Evolutionary conservation across 2,329 filamentous ascomycete species (phyloP), one percentile per base, ranked within the genome.

Genomic region (Chalara sp.): DNA sequence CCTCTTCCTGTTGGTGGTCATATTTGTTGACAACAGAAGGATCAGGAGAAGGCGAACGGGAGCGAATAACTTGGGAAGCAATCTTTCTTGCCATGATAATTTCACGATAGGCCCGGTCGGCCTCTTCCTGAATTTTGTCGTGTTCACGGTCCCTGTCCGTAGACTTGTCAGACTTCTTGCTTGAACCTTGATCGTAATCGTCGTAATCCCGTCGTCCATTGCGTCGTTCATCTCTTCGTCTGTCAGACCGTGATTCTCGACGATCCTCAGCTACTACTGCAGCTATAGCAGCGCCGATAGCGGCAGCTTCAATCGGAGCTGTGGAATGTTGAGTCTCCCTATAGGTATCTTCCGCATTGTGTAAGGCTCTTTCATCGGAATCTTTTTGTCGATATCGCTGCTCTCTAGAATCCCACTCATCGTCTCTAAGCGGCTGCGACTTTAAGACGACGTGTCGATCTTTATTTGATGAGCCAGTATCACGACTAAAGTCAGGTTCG

Each of bases 101-200:
- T 61, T 81, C 75, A 50, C 80, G 78, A 57, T 83, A 84, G 52
- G 75, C 72, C 50, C 71, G 69, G 60, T 84, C 72, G 32, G 80
- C 81, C 54, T 79, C 74, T 56, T 80, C 78, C 62, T 78, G 77
- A 21, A 83, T 70, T 10, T 63, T 56, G 52, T 80, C 76, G 47
- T 63, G 56, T 56, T 51, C 53, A 41, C 13, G 46, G 21, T 41
- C 41, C 37, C 49, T 44, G 43, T 58, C 56, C 32, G 51, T 52
- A 3, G 32, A 43, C 8, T 56, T 45, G 30, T 57, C 50, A n/a
- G 35, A 41, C n/a, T 56, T 52, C 33, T 50, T 54, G 6, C 30
- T 48, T 13, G 53, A 45, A 33, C 56, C 50, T 37, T 46, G 45
- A 12, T 58, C 50, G 21, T 53, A 55, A 33, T 56, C 28, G 32